Evolutionary conservation across 208 protist genomes (phyloP), one percentile per base, ranked within the genome.

Genomic region (Crithidia mellificae): DNA sequence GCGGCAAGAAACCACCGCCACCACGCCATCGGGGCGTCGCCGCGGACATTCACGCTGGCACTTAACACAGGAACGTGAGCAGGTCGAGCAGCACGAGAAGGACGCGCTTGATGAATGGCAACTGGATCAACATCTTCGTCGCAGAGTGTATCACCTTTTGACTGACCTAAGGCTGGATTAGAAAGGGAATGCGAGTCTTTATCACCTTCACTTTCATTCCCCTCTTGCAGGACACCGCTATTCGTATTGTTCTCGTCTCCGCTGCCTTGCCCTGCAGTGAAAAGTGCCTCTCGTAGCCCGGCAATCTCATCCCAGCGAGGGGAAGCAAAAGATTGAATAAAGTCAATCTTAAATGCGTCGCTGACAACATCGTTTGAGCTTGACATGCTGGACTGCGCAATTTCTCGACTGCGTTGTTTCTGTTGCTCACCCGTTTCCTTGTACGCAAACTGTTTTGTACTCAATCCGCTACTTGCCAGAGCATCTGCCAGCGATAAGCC

Each of bases 11-110:
- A 73, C 65, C 64, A 68, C 6, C 41, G 49, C 65, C 64, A 72
- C 72, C 72, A 78, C 57, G 39, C 51, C 57, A 78, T 17, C 43
- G 64, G 57, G 0, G 72, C 72, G 47, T 78, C 72, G 22, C 72
- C 72, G 32, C 65, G 51, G 14, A 78, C 72, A 24, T 78, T 78
- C 7, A 78, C 64, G 22, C 43, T 68, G 6, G 69, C 69, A 15
- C 62, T 30, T 9, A 17, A 22, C 34, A 68, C 69, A 4, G 50
- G 0, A 6, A 62, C n/a, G n/a, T n/a, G n/a, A n/a, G n/a, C n/a
- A n/a, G n/a, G n/a, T n/a, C 30, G 17, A 19, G 17, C 14, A 8
- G 8, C 51, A 39, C 46, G 22, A 29, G 20, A 36, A 54, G 29
- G 22, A 54, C 6, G 50, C 27, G 41, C 22, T 2, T 8, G 46